Base-by-base conservation (phyloP, 441 rosid genomes). In the Melianthus villosus region DNA sequence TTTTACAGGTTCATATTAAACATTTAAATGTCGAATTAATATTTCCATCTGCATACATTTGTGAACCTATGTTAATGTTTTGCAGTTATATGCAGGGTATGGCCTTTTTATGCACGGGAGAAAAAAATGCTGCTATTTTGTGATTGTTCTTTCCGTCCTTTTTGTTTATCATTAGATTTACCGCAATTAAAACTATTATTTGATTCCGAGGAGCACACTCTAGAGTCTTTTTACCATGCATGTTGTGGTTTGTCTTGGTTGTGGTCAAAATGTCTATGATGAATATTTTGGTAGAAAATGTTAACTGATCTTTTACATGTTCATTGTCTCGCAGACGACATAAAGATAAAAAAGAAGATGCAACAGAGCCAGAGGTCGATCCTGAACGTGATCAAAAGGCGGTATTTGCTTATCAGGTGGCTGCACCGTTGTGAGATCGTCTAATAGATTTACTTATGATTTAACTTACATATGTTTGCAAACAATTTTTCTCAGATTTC, bases 341-440 rank as follows among this genome's bases (percentile, higher is more conserved):
- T 38, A 83, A 68, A 58, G 93, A 87, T 31, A 84, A 75, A 56
- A 91, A 77, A 53, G 93, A 84, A 62, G 86, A 83, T 16, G 70
- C n/a, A 35, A 62, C 46, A 23, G 96, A 84, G 58, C 84, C 93
- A 39, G 96, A 79, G 65, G 87, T 65, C 60, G 96, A 91, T 73
- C 96, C 98, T 47, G 98, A 91, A 58, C 74, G 96, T 38, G 98
- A 91, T 63, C 98, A 91, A 71, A 82, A 96, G 60, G 85, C 98
- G 20, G 98, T 91, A 19, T 85, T 85, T 69, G 94, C 93, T 16
- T 84, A 84, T 73, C 98, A 91, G 91, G 99, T 91, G 44, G 54
- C 7, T 33, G 1, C 12, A 19, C 10, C 40, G n/a, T n/a, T n/a
- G n/a, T n/a, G n/a, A n/a, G n/a, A n/a, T n/a, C n/a, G n/a, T n/a